Percentiles rank a stretch among this genome's conserved stretches.
These are phyloP conservation scores for Leishmania turanica DNA, from an alignment of 208 protist species.

Conservation along the genomic window DNA sequence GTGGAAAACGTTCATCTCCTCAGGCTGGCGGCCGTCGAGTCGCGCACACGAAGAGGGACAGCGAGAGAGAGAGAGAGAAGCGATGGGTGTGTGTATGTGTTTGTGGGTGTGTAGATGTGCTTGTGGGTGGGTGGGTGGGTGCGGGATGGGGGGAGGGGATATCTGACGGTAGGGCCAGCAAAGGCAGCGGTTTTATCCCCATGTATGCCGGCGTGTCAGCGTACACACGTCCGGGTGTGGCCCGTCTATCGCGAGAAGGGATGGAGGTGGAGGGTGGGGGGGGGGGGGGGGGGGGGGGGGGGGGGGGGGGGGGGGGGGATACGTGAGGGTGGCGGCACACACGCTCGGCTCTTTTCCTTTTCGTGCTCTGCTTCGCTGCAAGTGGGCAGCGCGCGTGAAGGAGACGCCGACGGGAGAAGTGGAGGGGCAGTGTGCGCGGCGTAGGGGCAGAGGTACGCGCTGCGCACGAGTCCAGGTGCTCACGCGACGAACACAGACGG, in stretches of 20 bases:
- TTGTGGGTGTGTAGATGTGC: no score
- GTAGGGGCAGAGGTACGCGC: neutral
- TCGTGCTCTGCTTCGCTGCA: neutral
- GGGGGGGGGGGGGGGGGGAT: neutral
- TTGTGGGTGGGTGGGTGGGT: neutral
- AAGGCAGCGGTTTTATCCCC: neutral
- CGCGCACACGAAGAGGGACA: neutral
- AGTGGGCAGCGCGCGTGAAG: neutral
- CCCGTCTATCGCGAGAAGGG: neutral
- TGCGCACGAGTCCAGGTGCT: neutral
- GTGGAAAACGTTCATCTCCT: slow-evolving; percentile 53
- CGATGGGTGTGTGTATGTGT: neutral
- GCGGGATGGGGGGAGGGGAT: neutral
- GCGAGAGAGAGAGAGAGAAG: neutral
- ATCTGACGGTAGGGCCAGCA: neutral
- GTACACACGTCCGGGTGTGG: neutral
- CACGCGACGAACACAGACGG: neutral
- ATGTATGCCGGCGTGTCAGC: neutral
- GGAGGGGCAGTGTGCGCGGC: neutral
- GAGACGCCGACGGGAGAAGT: neutral
- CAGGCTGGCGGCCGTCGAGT: neutral
- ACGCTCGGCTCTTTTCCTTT: neutral
- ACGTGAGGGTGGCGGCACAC: neutral
- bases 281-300: neutral
- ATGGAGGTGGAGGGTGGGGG: neutral